Percentiles rank a stretch among this genome's conserved stretches.
phyloP scores from a whole-genome alignment of 1,284 basidiomycete species.

The Athelia psychrophila region DNA sequence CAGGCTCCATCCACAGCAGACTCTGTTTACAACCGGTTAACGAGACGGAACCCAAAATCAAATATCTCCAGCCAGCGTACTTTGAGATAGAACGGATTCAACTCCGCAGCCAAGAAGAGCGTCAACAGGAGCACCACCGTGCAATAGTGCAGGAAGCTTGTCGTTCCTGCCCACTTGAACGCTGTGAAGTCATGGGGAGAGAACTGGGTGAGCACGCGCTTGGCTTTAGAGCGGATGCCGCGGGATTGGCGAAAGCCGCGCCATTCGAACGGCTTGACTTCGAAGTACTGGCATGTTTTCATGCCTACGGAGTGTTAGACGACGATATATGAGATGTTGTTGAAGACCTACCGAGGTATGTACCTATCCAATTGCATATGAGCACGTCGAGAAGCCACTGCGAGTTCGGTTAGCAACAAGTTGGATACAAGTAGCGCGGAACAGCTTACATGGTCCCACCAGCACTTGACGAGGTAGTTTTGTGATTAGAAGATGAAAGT shows the following conservation, averaged over 20 bases:
- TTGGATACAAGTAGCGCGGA: conserved; percentile 1
- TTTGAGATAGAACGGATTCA: conserved; percentile 85
- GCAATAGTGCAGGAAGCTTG: conserved; percentile 71
- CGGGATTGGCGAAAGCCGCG: conserved; percentile 75
- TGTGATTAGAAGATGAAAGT: too few species aligned
- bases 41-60: background rate
- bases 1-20: conserved; percentile 84
- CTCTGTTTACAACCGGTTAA: conserved; percentile 36
- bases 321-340: conserved; percentile 9
- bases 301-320: conserved; percentile 50
- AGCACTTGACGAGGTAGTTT: too few species aligned
- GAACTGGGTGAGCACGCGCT: conserved; percentile 76
- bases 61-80: conserved; percentile 34
- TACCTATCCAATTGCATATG: conserved; percentile 83
- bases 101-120: conserved; percentile 78
- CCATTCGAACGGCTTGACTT: conserved; percentile 87
- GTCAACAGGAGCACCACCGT: conserved; percentile 72
- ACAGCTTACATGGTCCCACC: conserved; percentile 83
- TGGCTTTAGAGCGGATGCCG: conserved; percentile 73
- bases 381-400: conserved; percentile 85
- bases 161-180: conserved; percentile 84
- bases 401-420: conserved; percentile 3
- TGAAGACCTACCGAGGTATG: conserved; percentile 60
- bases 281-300: conserved; percentile 81
- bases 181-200: conserved; percentile 84